A percentile compares a stretch with the other conserved stretches of the same genome.
Conservation (phyloP, 2,329 filamentous ascomycete species). For the Colletotrichum sidae region DNA sequence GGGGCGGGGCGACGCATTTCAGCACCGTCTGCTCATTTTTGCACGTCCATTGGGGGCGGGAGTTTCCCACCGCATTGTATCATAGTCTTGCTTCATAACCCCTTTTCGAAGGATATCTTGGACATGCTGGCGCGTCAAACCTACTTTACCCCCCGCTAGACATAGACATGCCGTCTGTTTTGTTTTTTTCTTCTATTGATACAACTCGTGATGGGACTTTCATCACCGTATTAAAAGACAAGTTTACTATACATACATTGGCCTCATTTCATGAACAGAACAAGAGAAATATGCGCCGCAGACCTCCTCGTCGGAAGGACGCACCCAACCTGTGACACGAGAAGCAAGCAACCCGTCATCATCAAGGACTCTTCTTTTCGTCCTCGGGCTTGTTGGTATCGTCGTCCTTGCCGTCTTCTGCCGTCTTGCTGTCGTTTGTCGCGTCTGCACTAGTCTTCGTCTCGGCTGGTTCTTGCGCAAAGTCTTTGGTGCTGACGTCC, state of each 20-base stretch:
- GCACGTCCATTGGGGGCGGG: too few relatives aligned
- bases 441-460: conserved; percentile 37
- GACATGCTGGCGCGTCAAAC: neutral
- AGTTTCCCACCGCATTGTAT: too few relatives aligned
- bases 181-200: conserved; percentile 23
- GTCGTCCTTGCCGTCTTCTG: neutral
- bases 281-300: neutral
- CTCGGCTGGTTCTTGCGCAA: conserved; percentile 43
- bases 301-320: too few relatives aligned
- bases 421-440: conserved; percentile 22
- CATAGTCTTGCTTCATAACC: too few relatives aligned
- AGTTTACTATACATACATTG: conserved; percentile 29
- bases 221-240: conserved; percentile 15
- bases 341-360: neutral
- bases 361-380: conserved; percentile 29
- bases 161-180: conserved; percentile 13
- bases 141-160: conserved; percentile 9
- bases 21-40: too few relatives aligned
- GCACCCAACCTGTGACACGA: neutral
- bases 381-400: conserved; percentile 17
- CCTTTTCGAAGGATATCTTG: too few relatives aligned
- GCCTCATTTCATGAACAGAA: conserved; percentile 29
- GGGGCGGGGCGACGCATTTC: too few relatives aligned
- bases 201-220: conserved; percentile 22
- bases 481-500: conserved; percentile 35